These are phyloP conservation scores for Termitomyces sp. DNA, from an alignment of 768 basidiomycete genomes.

Conservation along the genomic window DNA sequence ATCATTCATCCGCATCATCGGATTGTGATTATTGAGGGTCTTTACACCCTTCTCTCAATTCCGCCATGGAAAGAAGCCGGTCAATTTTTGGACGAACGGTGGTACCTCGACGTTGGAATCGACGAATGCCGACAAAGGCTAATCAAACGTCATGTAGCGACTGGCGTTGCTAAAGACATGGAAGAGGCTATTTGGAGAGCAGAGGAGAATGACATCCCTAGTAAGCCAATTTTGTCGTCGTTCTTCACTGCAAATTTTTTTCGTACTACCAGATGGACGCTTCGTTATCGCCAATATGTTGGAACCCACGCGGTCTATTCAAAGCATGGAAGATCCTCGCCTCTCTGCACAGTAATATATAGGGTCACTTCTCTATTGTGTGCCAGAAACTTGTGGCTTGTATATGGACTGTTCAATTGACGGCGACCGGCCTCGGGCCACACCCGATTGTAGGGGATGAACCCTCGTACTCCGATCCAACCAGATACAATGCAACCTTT, in stretches of 20 bases:
- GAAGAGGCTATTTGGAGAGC: constrained; percentile 67
- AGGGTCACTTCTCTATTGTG: not conserved
- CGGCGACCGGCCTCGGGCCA: not conserved
- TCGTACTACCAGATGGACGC: constrained; percentile 31
- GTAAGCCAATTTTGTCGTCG: constrained; percentile 29
- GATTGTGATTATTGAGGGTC: constrained; percentile 81
- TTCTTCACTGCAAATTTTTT: not conserved
- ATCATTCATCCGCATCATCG: constrained; percentile 58
- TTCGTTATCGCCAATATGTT: constrained; percentile 40
- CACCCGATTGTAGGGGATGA: not conserved
- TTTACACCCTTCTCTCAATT: constrained; percentile 78
- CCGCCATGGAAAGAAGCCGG: constrained; percentile 69
- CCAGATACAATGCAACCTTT: not conserved
- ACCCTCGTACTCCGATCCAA: not conserved
- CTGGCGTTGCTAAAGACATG: constrained; percentile 61
- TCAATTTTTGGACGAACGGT: constrained; percentile 66
- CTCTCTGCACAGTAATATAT: not conserved
- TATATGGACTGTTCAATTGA: not conserved
- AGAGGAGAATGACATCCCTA: constrained; percentile 73
- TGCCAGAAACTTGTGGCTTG: not conserved
- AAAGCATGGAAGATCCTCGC: constrained; percentile 18
- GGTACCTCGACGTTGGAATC: constrained; percentile 60
- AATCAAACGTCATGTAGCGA: constrained; percentile 68
- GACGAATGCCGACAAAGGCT: constrained; percentile 54
- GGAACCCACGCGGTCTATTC: constrained; percentile 37